phyloP scores from a whole-genome alignment of 495 filamentous ascomycete species.

The Aspergillus cavernicola region DNA sequence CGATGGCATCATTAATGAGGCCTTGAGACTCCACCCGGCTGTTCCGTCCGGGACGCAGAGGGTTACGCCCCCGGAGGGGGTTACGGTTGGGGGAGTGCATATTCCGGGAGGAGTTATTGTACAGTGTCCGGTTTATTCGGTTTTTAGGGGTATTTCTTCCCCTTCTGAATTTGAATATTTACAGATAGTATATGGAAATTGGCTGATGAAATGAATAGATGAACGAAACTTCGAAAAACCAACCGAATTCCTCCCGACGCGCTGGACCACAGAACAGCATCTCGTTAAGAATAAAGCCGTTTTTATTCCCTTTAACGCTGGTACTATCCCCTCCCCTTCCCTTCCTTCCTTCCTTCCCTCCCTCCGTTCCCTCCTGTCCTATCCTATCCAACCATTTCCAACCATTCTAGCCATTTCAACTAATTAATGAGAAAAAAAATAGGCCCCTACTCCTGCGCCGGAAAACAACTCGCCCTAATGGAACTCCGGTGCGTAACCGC shows the following conservation, averaged over 20 bases:
- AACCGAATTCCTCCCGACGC: slow-evolving; percentile 39
- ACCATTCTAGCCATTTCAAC: too few species aligned
- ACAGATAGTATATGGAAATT: too few species aligned
- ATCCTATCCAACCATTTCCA: too few species aligned
- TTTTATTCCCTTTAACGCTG: slow-evolving; percentile 32
- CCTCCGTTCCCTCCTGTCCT: too few species aligned
- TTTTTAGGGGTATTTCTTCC: slow-evolving; percentile 25
- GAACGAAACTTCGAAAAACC: slow-evolving; percentile 28
- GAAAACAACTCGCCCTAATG: slow-evolving; percentile 49
- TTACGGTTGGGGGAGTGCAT: slow-evolving; percentile 22
- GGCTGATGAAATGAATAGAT: too few species aligned
- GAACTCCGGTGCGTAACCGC: slow-evolving; percentile 40
- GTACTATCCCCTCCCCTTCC: slow-evolving; percentile 1
- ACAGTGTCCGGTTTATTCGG: slow-evolving; percentile 21
- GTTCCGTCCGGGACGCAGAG: slow-evolving; percentile 19
- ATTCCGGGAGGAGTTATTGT: slow-evolving; percentile 31
- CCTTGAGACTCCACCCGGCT: slow-evolving; percentile 39
- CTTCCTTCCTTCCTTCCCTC: background rate
- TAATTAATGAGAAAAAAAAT: too few species aligned
- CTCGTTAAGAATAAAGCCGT: slow-evolving; percentile 29
- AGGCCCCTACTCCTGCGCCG: slow-evolving; percentile 46
- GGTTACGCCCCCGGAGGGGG: slow-evolving; percentile 19
- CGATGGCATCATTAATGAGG: slow-evolving; percentile 51
- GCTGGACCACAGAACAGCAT: slow-evolving; percentile 36
- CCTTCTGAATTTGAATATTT: background rate